Evolutionary conservation across 805 yeast species (phyloP).

Genomic region (Candida bentonensis): DNA sequence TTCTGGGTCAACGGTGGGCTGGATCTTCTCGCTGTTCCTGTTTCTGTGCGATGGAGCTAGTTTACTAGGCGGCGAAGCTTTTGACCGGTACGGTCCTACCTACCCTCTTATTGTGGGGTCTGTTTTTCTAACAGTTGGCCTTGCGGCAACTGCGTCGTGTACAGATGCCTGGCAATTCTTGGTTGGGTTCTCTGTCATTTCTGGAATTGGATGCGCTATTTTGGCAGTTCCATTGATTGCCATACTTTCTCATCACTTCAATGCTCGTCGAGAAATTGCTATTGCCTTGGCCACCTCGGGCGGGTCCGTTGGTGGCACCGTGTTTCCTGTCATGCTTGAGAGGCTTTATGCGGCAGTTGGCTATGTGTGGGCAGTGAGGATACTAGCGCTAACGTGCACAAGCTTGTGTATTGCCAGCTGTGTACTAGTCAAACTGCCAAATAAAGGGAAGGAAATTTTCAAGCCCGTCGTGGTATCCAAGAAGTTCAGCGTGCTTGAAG

Average conservation of each 20-base stretch:
- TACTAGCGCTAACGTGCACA: conserved; percentile 34
- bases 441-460: conserved; percentile 14
- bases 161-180: conserved; percentile 44
- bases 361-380: conserved; percentile 46
- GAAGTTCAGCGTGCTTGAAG: no score
- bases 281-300: conserved; percentile 37
- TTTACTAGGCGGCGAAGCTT: conserved; percentile 41
- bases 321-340: conserved; percentile 41
- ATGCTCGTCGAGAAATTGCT: conserved; percentile 42
- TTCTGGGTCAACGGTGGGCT: conserved; percentile 35
- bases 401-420: conserved; percentile 25
- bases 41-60: conserved; percentile 26
- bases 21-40: conserved; percentile 30
- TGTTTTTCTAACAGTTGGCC: conserved; percentile 33
- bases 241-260: conserved; percentile 55
- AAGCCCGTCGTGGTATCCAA: no score
- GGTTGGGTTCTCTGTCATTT: conserved; percentile 39
- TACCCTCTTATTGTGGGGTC: conserved; percentile 33
- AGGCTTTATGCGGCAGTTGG: conserved; percentile 37
- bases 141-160: conserved; percentile 45
- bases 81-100: conserved; percentile 47
- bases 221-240: conserved; percentile 49
- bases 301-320: conserved; percentile 43
- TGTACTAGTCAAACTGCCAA: conserved; percentile 25
- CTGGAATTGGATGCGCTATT: conserved; percentile 48